Conservation (phyloP, 2,329 filamentous ascomycete species). For the Juglanconis oblonga region DNA sequence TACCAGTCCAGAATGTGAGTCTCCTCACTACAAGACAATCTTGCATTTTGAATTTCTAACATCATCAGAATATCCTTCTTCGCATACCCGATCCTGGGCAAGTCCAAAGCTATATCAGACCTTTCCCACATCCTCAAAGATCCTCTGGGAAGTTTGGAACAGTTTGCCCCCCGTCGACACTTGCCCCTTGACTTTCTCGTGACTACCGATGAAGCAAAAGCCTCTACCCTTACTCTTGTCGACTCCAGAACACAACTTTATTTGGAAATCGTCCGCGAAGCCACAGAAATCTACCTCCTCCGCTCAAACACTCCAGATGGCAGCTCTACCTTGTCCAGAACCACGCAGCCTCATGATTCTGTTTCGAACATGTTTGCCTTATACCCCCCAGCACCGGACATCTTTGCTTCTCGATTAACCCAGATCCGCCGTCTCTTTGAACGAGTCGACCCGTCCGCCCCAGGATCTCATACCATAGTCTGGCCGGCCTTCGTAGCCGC, state of each 20-base stretch:
- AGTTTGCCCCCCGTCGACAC: not conserved
- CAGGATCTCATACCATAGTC: conserved; percentile 14
- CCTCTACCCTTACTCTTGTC: not conserved
- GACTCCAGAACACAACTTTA: conserved; percentile 11
- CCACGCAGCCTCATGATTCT: not conserved
- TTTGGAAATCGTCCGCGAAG: conserved; percentile 8
- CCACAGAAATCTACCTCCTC: conserved; percentile 10
- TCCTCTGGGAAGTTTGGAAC: conserved; percentile 3
- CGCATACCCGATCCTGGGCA: conserved; percentile 10
- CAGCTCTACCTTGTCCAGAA: not conserved
- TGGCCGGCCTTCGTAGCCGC: conserved; percentile 17
- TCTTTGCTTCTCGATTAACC: not conserved
- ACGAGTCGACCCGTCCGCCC: conserved; percentile 7
- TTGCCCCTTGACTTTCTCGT: conserved; percentile 1
- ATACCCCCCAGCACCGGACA: not conserved
- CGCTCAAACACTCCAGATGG: conserved; percentile 1
- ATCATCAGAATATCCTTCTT: conserved; percentile 10
- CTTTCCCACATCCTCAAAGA: conserved; percentile 7
- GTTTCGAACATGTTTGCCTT: too few relatives aligned
- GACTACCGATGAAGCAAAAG: not conserved
- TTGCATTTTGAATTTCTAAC: not conserved
- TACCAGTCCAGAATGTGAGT: conserved; percentile 14
- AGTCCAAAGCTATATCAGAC: conserved; percentile 9
- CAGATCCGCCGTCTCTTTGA: conserved; percentile 11
- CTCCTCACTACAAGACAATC: not conserved